These are phyloP conservation scores for Lignosus rhinocerotis DNA, from an alignment of 1,284 basidiomycete genomes.

Conservation along the genomic window DNA sequence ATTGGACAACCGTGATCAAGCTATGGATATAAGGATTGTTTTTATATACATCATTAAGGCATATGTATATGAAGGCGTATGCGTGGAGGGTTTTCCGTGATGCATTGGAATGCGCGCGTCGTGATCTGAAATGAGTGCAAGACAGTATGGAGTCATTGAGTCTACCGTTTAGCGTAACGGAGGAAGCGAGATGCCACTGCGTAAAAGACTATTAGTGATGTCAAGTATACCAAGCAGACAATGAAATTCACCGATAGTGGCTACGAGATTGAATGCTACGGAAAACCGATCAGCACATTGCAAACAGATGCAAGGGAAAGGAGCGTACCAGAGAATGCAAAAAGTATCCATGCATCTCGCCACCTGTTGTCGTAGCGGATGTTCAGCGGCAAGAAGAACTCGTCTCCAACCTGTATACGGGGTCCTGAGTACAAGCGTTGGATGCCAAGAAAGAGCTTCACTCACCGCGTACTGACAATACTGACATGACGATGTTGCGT, in stretches of 20 bases:
- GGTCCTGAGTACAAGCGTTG: not conserved
- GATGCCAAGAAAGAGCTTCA: slow-evolving; percentile 17
- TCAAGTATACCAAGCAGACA: not conserved
- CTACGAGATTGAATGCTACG: slow-evolving; percentile 68
- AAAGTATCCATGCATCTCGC: slow-evolving; percentile 75
- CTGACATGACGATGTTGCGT: slow-evolving; percentile 60
- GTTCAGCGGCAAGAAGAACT: slow-evolving; percentile 71
- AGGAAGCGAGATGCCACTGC: slow-evolving; percentile 68
- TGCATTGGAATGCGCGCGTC: not conserved
- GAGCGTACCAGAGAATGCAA: slow-evolving; percentile 58
- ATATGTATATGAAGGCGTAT: not conserved
- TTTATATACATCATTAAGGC: not conserved
- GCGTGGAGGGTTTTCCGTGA: not conserved
- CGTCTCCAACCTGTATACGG: slow-evolving; percentile 49
- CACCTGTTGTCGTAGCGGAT: slow-evolving; percentile 69
- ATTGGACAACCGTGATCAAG: not conserved
- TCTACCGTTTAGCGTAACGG: slow-evolving; percentile 65
- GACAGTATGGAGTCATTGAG: not conserved
- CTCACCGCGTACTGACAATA: slow-evolving; percentile 65
- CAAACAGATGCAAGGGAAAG: not conserved
- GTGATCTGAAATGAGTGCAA: not conserved
- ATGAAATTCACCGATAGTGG: slow-evolving; percentile 58
- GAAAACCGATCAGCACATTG: not conserved
- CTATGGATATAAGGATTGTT: not conserved
- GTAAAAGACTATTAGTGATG: slow-evolving; percentile 16